Evolutionary conservation across 2,329 filamentous ascomycete genomes (phyloP).

Genomic region (Ophiognomonia clavigignenti-juglandacearum): DNA sequence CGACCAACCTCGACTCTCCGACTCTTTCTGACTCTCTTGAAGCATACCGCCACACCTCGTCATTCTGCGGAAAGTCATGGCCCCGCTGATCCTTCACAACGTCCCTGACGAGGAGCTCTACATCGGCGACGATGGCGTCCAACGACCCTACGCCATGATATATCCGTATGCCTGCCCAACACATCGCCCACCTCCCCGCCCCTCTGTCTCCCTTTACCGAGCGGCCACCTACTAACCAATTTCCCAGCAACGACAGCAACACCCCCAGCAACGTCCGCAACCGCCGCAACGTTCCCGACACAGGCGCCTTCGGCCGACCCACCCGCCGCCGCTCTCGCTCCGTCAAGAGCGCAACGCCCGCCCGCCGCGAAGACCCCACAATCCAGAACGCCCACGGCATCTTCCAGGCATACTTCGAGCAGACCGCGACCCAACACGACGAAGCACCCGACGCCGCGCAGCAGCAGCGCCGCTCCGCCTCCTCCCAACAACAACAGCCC

Average conservation of each 20-base stretch:
- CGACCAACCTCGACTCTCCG: not conserved
- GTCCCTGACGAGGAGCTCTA: slow-evolving; percentile 66
- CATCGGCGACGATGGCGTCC: slow-evolving; percentile 59
- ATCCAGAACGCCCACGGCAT: slow-evolving; percentile 57
- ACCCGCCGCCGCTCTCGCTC: slow-evolving; percentile 58
- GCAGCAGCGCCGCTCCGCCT: too few relatives aligned
- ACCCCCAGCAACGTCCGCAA: slow-evolving; percentile 41
- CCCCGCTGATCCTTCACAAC: slow-evolving; percentile 63
- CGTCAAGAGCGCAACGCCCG: slow-evolving; percentile 53
- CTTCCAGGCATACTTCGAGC: slow-evolving; percentile 52
- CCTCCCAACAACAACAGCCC: slow-evolving; percentile 7
- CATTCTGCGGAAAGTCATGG: slow-evolving; percentile 39
- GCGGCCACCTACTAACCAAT: too few relatives aligned
- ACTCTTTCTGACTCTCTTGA: not conserved
- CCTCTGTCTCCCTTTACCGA: too few relatives aligned
- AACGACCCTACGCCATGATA: slow-evolving; percentile 62
- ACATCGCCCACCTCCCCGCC: too few relatives aligned
- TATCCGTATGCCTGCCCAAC: slow-evolving; percentile 53
- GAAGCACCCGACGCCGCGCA: slow-evolving; percentile 22
- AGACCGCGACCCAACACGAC: slow-evolving; percentile 36
- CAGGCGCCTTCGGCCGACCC: slow-evolving; percentile 64
- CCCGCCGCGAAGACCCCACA: slow-evolving; percentile 57
- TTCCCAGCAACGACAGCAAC: slow-evolving; percentile 51
- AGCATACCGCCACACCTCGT: not conserved
- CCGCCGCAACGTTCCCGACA: slow-evolving; percentile 52